These are phyloP conservation scores for Carnegiea gigantea DNA, from an alignment of 179 eudicot genomes.

Conservation along the genomic window DNA sequence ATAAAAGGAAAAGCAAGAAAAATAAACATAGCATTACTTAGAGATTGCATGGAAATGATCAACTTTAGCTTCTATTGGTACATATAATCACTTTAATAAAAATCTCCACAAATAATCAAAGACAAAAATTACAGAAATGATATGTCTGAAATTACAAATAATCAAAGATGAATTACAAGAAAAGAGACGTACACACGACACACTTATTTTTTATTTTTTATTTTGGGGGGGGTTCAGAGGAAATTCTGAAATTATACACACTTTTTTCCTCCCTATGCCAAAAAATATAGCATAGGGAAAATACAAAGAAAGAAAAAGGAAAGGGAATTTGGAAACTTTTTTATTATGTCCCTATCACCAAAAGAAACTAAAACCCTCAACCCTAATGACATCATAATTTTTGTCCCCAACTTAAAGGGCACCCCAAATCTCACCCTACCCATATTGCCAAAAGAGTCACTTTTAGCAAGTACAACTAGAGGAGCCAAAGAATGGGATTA, in stretches of 20 bases:
- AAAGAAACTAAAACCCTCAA: constrained; percentile 12
- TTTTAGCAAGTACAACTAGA: neutral
- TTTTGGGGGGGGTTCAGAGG: too few relatives aligned
- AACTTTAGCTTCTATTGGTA: too few relatives aligned
- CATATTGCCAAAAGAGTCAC: neutral
- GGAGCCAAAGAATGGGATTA: constrained; percentile 23
- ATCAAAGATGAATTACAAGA: too few relatives aligned
- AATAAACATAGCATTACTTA: neutral
- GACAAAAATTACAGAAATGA: neutral
- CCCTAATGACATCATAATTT: neutral
- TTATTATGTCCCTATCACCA: neutral
- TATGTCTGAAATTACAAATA: too few relatives aligned
- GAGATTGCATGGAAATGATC: neutral
- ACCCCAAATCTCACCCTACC: neutral
- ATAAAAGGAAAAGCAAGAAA: neutral
- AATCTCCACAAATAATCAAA: too few relatives aligned
- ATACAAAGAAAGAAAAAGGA: neutral
- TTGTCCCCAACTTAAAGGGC: neutral
- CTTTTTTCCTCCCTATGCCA: neutral
- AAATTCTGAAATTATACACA: neutral
- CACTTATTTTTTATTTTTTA: too few relatives aligned
- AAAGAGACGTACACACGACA: too few relatives aligned
- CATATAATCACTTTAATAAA: too few relatives aligned
- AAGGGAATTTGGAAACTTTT: constrained; percentile 1
- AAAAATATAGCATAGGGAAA: neutral